phyloP scores from a whole-genome alignment of 768 basidiomycete species.

The Ramaria sp. region DNA sequence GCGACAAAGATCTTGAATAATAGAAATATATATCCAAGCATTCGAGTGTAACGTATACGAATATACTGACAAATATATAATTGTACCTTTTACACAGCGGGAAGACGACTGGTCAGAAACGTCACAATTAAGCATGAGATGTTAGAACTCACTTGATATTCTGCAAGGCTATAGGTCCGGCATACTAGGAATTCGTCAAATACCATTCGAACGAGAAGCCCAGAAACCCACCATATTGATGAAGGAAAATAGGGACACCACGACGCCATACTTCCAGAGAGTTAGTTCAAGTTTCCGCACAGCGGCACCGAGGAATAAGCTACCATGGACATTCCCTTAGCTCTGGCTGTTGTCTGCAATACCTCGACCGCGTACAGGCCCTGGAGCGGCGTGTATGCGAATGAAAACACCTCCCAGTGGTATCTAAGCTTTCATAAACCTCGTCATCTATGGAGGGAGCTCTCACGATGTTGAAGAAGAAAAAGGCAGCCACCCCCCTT shows the following conservation, averaged over 20 bases:
- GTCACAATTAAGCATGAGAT: not conserved
- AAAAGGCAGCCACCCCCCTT: slow-evolving; percentile 20
- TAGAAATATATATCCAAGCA: not conserved
- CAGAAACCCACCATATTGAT: slow-evolving; percentile 26
- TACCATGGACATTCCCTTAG: slow-evolving; percentile 47
- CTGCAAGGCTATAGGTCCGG: slow-evolving; percentile 31
- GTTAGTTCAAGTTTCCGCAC: not conserved
- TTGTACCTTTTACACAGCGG: slow-evolving; percentile 18
- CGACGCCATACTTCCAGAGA: slow-evolving; percentile 21
- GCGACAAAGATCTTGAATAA: slow-evolving; percentile 17
- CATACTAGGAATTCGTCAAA: slow-evolving; percentile 21
- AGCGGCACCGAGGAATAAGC: not conserved
- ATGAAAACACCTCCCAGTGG: slow-evolving; percentile 25
- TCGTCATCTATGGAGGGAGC: not conserved
- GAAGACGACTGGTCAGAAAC: not conserved
- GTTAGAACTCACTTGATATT: slow-evolving; percentile 20
- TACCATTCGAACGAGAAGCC: not conserved
- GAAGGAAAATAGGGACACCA: slow-evolving; percentile 23
- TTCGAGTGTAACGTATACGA: not conserved
- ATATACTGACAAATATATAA: slow-evolving; percentile 17
- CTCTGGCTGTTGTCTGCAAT: slow-evolving; percentile 43
- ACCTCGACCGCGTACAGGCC: slow-evolving; percentile 46
- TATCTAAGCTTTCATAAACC: not conserved
- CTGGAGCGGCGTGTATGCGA: slow-evolving; percentile 50
- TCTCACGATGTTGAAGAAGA: slow-evolving; percentile 38